These are phyloP conservation scores for Scenedesmus sp. DNA, from an alignment of 163 green algal species.

Conservation along the genomic window DNA sequence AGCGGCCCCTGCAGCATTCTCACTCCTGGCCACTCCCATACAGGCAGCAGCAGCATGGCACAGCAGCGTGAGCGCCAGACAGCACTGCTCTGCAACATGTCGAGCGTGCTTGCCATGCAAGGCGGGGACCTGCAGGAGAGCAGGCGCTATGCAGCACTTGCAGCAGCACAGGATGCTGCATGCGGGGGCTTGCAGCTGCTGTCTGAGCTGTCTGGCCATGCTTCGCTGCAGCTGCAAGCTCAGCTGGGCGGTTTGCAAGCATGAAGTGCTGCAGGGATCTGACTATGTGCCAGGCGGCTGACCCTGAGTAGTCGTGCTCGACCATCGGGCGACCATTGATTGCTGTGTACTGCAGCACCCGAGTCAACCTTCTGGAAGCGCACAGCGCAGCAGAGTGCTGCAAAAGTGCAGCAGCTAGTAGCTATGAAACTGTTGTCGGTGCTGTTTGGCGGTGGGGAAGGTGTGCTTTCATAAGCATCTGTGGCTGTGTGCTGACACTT, in stretches of 20 bases:
- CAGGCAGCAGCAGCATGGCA: not conserved
- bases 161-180: not conserved
- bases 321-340: too few species aligned
- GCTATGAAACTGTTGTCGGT: too few species aligned
- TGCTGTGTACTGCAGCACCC: too few species aligned
- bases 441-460: too few species aligned
- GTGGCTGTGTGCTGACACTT: too few species aligned
- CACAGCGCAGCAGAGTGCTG: too few species aligned
- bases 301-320: too few species aligned
- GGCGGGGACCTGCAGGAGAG: slow-evolving; percentile 6
- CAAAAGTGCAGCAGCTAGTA: too few species aligned
- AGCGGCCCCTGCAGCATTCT: not conserved
- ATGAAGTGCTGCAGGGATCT: too few species aligned
- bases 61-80: not conserved
- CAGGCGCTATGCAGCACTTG: not conserved
- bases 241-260: not conserved
- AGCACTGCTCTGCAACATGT: slow-evolving; percentile 29
- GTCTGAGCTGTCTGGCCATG: not conserved
- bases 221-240: not conserved
- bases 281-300: too few species aligned
- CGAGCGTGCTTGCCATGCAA: not conserved
- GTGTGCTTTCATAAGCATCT: too few species aligned
- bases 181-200: not conserved
- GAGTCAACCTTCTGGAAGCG: too few species aligned
- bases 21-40: not conserved